Percentiles rank a stretch among this genome's conserved stretches.
phyloP scores from a whole-genome alignment of 2,329 filamentous ascomycete genomes.

The Geosmithia morbida region DNA sequence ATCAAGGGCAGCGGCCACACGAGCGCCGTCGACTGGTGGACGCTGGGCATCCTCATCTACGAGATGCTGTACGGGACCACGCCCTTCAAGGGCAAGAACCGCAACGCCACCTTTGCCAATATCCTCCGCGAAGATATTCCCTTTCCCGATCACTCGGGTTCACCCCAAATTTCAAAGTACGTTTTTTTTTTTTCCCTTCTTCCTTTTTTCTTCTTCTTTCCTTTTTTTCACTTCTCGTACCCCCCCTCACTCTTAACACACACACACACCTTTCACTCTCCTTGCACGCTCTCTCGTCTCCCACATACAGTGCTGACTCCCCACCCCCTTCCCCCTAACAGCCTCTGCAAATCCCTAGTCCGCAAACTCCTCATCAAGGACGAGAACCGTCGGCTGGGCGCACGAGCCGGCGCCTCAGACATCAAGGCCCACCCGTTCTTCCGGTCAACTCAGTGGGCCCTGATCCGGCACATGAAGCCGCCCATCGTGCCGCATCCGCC shows the following conservation, averaged over 20 bases:
- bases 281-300: neutral
- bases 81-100: constrained; percentile 98
- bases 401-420: constrained; percentile 87
- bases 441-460: constrained; percentile 86
- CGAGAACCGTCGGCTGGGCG: constrained; percentile 82
- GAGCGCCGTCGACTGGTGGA: constrained; percentile 99
- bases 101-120: constrained; percentile 95
- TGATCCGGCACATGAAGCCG: constrained; percentile 94
- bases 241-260: too few relatives aligned
- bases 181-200: constrained; percentile 13
- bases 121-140: constrained; percentile 91
- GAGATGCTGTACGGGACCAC: constrained; percentile 99
- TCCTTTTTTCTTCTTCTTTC: neutral
- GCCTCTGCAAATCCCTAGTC: constrained; percentile 91
- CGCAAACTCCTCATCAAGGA: constrained; percentile 97
- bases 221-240: neutral
- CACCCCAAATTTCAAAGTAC: constrained; percentile 84
- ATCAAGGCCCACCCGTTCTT: constrained; percentile 97
- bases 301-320: constrained; percentile 4
- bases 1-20: constrained; percentile 98
- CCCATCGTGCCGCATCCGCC: constrained; percentile 91
- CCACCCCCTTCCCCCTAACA: too few relatives aligned
- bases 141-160: constrained; percentile 78
- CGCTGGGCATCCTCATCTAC: constrained; percentile 89
- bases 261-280: too few relatives aligned